Conservation (phyloP, 768 basidiomycete species). For the Phylloporus rhodoxanthus region DNA sequence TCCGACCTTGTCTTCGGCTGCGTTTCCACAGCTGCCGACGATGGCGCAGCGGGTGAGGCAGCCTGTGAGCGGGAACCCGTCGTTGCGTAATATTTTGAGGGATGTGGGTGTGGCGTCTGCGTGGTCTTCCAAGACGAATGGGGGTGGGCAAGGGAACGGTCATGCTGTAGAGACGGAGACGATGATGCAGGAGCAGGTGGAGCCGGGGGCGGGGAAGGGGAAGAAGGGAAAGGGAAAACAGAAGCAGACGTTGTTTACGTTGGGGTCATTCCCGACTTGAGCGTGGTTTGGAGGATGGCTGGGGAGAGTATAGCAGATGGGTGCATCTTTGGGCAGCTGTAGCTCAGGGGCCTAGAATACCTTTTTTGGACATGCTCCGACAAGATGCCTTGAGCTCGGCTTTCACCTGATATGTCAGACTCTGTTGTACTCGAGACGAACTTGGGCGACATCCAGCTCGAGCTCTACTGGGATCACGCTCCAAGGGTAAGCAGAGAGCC, state of each 20-base stretch:
- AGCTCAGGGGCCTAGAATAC: conserved; percentile 1
- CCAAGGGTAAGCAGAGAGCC: conserved; percentile 45
- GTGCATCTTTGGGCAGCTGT: not conserved
- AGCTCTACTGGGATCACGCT: conserved; percentile 91
- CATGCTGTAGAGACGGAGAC: not conserved
- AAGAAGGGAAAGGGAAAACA: conserved; percentile 79
- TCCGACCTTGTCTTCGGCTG: conserved; percentile 44
- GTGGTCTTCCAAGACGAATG: conserved; percentile 21
- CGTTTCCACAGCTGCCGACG: conserved; percentile 71
- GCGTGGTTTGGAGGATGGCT: not conserved
- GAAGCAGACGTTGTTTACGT: conserved; percentile 78
- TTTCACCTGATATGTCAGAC: conserved; percentile 14
- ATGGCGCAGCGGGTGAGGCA: conserved; percentile 40
- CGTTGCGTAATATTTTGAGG: conserved; percentile 55
- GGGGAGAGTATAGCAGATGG: not conserved
- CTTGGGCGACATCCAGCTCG: conserved; percentile 81
- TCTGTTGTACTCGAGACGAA: conserved; percentile 78
- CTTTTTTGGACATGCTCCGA: not conserved
- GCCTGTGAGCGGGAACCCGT: conserved; percentile 55
- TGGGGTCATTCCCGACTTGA: conserved; percentile 44
- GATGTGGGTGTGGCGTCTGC: conserved; percentile 27
- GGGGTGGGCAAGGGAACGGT: not conserved
- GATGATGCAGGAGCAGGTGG: conserved; percentile 1
- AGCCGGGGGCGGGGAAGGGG: conserved; percentile 34
- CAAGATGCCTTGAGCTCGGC: not conserved